phyloP scores from a whole-genome alignment of 257 asterid genomes.

The Cruciata laevipes region DNA sequence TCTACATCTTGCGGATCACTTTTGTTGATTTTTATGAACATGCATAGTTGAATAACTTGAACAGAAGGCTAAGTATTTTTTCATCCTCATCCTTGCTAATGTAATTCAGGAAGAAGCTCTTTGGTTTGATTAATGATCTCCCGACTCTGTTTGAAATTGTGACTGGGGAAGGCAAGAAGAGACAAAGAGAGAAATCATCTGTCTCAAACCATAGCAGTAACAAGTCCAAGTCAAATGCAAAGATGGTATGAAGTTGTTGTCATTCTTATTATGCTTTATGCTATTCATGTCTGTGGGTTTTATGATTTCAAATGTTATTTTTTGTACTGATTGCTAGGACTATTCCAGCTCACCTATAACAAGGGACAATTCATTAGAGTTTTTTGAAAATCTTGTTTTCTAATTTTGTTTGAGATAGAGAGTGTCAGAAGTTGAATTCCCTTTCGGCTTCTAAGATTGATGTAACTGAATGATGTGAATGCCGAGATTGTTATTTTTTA shows the following conservation, averaged over 20 bases:
- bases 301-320: background rate
- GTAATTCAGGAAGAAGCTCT: conserved; percentile 66
- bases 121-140: conserved; percentile 69
- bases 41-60: background rate
- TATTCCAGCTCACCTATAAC: background rate
- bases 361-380: background rate
- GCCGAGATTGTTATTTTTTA: background rate
- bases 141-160: conserved; percentile 80
- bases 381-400: background rate
- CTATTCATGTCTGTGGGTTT: background rate
- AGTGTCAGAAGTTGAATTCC: background rate
- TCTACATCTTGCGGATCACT: background rate
- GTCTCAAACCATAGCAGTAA: conserved; percentile 30
- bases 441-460: background rate
- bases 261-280: background rate
- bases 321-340: background rate
- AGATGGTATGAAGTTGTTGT: conserved; percentile 17
- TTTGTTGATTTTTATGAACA: background rate
- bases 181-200: conserved; percentile 42
- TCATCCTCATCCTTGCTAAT: conserved; percentile 2
- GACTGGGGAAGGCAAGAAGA: conserved; percentile 61
- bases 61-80: background rate
- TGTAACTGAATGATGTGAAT: background rate
- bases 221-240: conserved; percentile 37
- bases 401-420: background rate